A percentile compares a stretch with the other conserved stretches of the same genome.
Conservation (phyloP, 805 yeast genomes). For the Debaryomyces prosopidis region DNA sequence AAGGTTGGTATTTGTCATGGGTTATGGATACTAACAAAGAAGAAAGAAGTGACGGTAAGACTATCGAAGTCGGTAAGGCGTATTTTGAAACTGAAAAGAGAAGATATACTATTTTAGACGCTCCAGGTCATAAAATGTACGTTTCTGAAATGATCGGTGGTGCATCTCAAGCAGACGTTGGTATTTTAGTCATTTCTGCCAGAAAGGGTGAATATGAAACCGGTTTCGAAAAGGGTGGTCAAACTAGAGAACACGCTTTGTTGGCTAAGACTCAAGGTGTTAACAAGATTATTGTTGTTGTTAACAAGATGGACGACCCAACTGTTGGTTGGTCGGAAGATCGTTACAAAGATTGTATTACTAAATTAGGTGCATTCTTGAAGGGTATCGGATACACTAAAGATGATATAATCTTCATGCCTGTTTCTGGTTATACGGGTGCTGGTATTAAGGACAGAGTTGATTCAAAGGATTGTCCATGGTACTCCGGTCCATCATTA, state of each 20-base stretch:
- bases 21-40: slow-evolving; percentile 99
- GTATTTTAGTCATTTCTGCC: slow-evolving; percentile 94
- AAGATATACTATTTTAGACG: slow-evolving; percentile 96
- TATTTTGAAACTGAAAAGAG: slow-evolving; percentile 97
- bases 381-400: slow-evolving; percentile 88
- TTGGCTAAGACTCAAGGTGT: slow-evolving; percentile 99
- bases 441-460: slow-evolving; percentile 93
- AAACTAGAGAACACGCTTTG: slow-evolving; percentile 93
- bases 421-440: slow-evolving; percentile 97
- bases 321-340: slow-evolving; percentile 96
- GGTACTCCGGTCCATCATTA: slow-evolving; percentile 93
- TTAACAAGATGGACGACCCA: slow-evolving; percentile 98
- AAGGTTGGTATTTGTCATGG: slow-evolving; percentile 99
- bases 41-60: slow-evolving; percentile 98
- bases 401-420: slow-evolving; percentile 89
- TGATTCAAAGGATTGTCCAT: slow-evolving; percentile 68
- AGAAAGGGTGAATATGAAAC: slow-evolving; percentile 99
- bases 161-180: slow-evolving; percentile 99
- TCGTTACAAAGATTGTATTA: slow-evolving; percentile 93
- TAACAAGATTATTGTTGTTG: slow-evolving; percentile 87
- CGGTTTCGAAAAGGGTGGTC: slow-evolving; percentile 98
- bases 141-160: slow-evolving; percentile 99
- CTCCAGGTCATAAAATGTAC: slow-evolving; percentile 99
- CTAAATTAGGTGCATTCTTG: slow-evolving; percentile 74
- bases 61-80: slow-evolving; percentile 98